Conservation (phyloP, 768 basidiomycete species). For the Leccinum fibrillosum region DNA sequence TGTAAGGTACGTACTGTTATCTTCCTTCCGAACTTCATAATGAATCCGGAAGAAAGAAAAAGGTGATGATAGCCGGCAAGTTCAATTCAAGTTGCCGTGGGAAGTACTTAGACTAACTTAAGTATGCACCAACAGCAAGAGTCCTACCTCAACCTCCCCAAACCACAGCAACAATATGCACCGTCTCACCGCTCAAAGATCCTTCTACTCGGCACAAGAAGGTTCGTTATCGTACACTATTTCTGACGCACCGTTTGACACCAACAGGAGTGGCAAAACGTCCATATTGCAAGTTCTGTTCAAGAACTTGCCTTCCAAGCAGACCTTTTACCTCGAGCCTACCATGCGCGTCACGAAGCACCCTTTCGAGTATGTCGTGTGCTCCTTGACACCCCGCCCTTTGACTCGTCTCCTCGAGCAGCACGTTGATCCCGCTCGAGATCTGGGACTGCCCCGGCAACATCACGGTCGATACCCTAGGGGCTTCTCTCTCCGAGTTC, state of each 20-base stretch:
- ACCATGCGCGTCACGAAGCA: conserved; percentile 76
- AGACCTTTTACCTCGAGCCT: conserved; percentile 87
- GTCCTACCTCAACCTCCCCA: conserved; percentile 8
- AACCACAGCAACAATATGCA: conserved; percentile 13
- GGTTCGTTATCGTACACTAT: conserved; percentile 34
- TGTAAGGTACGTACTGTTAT: conserved; percentile 50
- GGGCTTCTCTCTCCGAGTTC: conserved; percentile 72
- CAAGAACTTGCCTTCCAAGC: conserved; percentile 74
- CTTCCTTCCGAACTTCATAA: conserved; percentile 82
- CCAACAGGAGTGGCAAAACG: conserved; percentile 81
- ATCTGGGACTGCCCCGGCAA: conserved; percentile 96
- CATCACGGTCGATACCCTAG: conserved; percentile 74
- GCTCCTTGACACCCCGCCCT: neutral
- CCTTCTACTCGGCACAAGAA: conserved; percentile 67
- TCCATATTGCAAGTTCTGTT: conserved; percentile 92
- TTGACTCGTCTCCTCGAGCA: conserved; percentile 29
- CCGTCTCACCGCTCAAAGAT: conserved; percentile 54
- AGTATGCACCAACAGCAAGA: conserved; percentile 10
- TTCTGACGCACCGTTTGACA: neutral
- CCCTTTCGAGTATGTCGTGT: conserved; percentile 68
- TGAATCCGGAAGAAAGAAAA: neutral
- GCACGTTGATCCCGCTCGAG: conserved; percentile 88
- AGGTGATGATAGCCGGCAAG: neutral
- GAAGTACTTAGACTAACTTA: neutral
- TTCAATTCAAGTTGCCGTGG: conserved; percentile 6